Percentiles rank a stretch among this genome's conserved stretches.
Conservation (phyloP, 2,329 filamentous ascomycete genomes). For the Diplodia corticola region DNA sequence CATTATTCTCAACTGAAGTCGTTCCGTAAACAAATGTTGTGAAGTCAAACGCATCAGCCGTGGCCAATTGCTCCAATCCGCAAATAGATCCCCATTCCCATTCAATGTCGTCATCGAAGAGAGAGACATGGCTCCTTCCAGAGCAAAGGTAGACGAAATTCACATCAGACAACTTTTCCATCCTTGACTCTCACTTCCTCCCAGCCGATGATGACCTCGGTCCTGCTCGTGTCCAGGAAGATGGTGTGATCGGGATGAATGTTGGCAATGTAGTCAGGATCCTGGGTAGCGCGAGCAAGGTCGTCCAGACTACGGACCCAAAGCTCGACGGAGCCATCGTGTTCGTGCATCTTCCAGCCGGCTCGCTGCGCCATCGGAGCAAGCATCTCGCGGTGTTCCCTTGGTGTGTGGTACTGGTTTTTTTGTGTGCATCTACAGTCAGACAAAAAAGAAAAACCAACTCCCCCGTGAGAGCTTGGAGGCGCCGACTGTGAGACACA, state of each 20-base stretch:
- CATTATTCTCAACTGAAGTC: too few species aligned
- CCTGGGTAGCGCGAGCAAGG: background rate
- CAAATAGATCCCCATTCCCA: too few species aligned
- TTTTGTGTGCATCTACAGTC: too few species aligned
- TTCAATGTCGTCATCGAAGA: too few species aligned
- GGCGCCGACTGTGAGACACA: background rate
- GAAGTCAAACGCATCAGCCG: too few species aligned
- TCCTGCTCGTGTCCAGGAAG: background rate
- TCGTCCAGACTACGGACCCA: background rate
- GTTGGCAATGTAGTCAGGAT: conserved; percentile 3
- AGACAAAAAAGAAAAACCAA: too few species aligned
- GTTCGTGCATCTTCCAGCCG: background rate
- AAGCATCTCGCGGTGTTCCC: background rate
- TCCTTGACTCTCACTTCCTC: conserved; percentile 4
- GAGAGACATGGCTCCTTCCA: too few species aligned
- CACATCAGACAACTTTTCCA: background rate
- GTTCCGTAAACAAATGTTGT: too few species aligned
- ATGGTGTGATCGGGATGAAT: background rate
- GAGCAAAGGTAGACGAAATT: too few species aligned
- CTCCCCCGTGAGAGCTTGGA: background rate
- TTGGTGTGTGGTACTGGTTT: background rate
- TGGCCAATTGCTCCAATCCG: too few species aligned
- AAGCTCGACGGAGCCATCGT: background rate
- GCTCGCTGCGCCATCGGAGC: background rate
- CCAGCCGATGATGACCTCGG: background rate